Evolutionary conservation across 805 yeast genomes (phyloP), one percentile per base, ranked within the genome.

Genomic region (Kuraishia molischiana): DNA sequence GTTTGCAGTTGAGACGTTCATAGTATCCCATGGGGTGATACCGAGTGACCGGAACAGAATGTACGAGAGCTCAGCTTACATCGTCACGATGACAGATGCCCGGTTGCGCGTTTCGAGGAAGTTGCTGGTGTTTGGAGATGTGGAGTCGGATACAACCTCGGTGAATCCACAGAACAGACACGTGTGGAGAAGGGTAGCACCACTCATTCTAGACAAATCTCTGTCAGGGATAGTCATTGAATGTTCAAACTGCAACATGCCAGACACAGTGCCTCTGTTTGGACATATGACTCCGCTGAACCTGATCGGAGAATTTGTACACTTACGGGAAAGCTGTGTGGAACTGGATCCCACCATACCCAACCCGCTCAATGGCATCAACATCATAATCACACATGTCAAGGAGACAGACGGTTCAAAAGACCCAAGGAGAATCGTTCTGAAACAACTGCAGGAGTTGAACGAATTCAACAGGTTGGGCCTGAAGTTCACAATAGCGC

Each of bases 221-320:
- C 57, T 87, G 32, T 61, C 56, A 17, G 75, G 77, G 0, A 69
- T 87, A 1, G 55, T 86, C 13, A 71, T 89, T 19, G 97, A 87
- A 54, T 87, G 97, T 51, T 84, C 95, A 1, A 70, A 74, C 4
- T 49, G 66, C 2, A 64, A 66, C 42, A 58, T 61, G 9, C 66
- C 70, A 1, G 61, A 64, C 1, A 56, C 61, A 8, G 65, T 66
- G 5, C 68, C 73, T 2, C 50, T 85, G 19, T 87, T 75, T 53
- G 97, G 97, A 2, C 97, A 87, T 58, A 52, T 87, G 57, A 78
- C 82, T 10, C 95, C 96, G 3, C 47, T 54, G 2, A 69, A 70
- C 45, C 55, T 87, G 21, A 66, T 83, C 10, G 50, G 59, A 4
- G 95, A 85, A 49, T 59, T 89, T 13, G 38, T 43, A 3, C 39